phyloP scores from a whole-genome alignment of 805 yeast genomes.

The Lipomyces yamanashiensis region DNA sequence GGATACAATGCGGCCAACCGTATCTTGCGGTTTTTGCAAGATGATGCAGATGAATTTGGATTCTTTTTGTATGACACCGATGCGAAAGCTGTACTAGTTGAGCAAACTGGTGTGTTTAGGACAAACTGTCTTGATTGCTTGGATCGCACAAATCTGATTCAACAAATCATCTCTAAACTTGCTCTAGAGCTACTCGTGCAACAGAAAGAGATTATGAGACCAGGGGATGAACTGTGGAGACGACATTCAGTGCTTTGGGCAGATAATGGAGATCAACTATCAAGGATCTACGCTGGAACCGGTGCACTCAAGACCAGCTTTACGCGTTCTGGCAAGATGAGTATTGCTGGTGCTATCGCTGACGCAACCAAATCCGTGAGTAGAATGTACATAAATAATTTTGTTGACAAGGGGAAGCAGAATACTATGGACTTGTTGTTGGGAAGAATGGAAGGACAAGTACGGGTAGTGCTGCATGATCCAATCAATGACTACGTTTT shows the following conservation, averaged over 20 bases:
- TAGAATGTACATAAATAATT: slow-evolving; percentile 92
- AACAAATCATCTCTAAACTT: slow-evolving; percentile 73
- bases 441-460: slow-evolving; percentile 77
- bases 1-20: slow-evolving; percentile 76
- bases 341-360: slow-evolving; percentile 93
- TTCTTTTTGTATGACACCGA: slow-evolving; percentile 74
- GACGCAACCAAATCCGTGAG: slow-evolving; percentile 97
- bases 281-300: slow-evolving; percentile 96
- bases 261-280: slow-evolving; percentile 95
- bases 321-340: slow-evolving; percentile 94
- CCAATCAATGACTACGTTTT: slow-evolving; percentile 87
- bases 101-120: slow-evolving; percentile 89
- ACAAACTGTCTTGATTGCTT: slow-evolving; percentile 94
- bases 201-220: slow-evolving; percentile 45
- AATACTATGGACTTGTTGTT: slow-evolving; percentile 83
- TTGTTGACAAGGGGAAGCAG: slow-evolving; percentile 89
- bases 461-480: slow-evolving; percentile 75
- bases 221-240: slow-evolving; percentile 58
- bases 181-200: slow-evolving; percentile 56
- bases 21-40: slow-evolving; percentile 65
- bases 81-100: slow-evolving; percentile 59
- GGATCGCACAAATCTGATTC: slow-evolving; percentile 87
- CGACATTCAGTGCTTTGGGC: slow-evolving; percentile 94
- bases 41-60: slow-evolving; percentile 76
- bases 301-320: slow-evolving; percentile 95